Evolutionary conservation across 305 asterid species (phyloP).

Genomic region (Fraxinus sp.): DNA sequence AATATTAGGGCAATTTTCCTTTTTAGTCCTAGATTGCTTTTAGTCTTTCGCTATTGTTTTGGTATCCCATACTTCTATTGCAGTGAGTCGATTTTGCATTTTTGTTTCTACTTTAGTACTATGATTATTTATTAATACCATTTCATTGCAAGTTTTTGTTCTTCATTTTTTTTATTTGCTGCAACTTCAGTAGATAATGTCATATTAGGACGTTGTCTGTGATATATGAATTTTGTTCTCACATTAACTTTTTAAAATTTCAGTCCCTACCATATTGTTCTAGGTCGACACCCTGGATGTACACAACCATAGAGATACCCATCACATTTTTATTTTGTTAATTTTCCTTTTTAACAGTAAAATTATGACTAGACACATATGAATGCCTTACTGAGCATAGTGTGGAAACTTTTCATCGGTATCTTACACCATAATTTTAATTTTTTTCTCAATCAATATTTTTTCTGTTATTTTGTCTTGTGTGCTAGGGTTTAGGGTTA

Average conservation of each 20-base stretch:
- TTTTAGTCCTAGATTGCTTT: background rate
- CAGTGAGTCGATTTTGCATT: background rate
- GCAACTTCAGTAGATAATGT: background rate
- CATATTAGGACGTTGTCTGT: background rate
- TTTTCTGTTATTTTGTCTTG: background rate
- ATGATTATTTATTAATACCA: background rate
- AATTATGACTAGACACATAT: background rate
- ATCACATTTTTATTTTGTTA: background rate
- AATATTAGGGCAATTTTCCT: background rate
- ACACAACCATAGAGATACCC: background rate
- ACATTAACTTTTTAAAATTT: background rate
- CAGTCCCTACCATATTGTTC: background rate
- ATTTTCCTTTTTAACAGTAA: background rate
- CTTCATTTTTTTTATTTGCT: background rate
- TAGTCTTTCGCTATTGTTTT: background rate
- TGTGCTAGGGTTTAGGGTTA: background rate
- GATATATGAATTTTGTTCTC: background rate
- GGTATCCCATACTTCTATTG: background rate
- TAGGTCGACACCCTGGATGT: background rate
- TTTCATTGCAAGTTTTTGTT: background rate
- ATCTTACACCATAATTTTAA: background rate
- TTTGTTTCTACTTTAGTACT: background rate
- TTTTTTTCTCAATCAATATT: background rate
- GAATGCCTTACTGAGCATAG: background rate
- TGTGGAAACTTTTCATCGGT: background rate